Evolutionary conservation across 805 yeast species (phyloP), one percentile per base, ranked within the genome.

Genomic region (Wickerhamia fluorescens): DNA sequence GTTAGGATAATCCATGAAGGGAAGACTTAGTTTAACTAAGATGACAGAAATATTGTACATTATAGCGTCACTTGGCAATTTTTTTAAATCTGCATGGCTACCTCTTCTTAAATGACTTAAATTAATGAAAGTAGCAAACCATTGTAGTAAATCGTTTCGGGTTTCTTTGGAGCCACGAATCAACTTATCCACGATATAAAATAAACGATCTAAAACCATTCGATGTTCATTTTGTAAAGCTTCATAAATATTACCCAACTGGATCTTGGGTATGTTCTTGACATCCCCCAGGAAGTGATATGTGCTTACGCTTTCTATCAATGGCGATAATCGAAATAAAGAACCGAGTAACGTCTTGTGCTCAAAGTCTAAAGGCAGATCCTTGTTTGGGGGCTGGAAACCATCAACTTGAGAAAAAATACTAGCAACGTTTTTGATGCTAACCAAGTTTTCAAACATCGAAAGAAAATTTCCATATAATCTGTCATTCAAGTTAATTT

Each of bases 91-190:
- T 3, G 88, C 80, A 50, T 84, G 94, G 38, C 80, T 76, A 29
- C 95, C 95, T 43, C 85, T 71, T 57, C 97, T 75, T 41, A 85
- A 68, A 53, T 87, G 96, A 49, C 88, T 87, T 28, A 72, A 67
- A 44, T 89, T 84, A n/a, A 85, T 71, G 23, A 86, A 66, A 16
- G 68, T 68, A 1, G 83, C 80, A 53, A 88, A 75, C 66, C 78
- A 87, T 27, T 66, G 56, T 41, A 92, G 56, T 28, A 88, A 47
- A 23, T 61, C 76, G 20, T 61, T 60, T 37, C 97, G 71, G 1
- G 95, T 71, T 8, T 61, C 58, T 1, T 70, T 58, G 4, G 86
- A 75, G 0, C 86, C 84, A 37, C 97, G 68, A 9, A 92, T 71
- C 25, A 92, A 67, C 44, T 72, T 77, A 48, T 88, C 82, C 29